Percentiles rank a stretch among this genome's conserved stretches.
phyloP scores from a whole-genome alignment of 192 early-diverging fungal species.

The Linnemannia hyalina region DNA sequence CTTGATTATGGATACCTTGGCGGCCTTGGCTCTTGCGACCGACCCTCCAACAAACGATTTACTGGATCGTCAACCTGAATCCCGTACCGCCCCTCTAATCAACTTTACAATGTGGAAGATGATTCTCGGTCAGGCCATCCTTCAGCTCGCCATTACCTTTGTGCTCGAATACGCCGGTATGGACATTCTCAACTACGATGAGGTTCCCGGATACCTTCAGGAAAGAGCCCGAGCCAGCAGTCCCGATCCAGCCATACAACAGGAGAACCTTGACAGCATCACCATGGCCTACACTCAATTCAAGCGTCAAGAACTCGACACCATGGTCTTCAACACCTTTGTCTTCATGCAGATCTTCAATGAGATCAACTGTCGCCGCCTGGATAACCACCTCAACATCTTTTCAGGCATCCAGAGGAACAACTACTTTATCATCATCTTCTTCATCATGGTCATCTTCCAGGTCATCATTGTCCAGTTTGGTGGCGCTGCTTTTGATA shows the following conservation, averaged over 20 bases:
- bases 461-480: constrained; percentile 94
- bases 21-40: constrained; percentile 96
- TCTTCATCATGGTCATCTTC: constrained; percentile 77
- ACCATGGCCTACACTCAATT: constrained; percentile 21
- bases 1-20: constrained; percentile 99
- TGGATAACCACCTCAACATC: constrained; percentile 87
- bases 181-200: constrained; percentile 69
- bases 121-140: constrained; percentile 92
- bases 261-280: background rate
- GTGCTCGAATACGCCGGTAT: constrained; percentile 75
- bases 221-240: constrained; percentile 1
- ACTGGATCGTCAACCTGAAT: constrained; percentile 88
- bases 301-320: constrained; percentile 65
- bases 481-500: constrained; percentile 89
- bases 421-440: constrained; percentile 84
- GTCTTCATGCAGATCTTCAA: constrained; percentile 93
- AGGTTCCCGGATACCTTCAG: constrained; percentile 18
- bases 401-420: constrained; percentile 86
- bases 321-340: constrained; percentile 94
- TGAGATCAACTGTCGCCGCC: constrained; percentile 78
- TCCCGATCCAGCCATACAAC: background rate
- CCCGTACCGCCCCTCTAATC: constrained; percentile 86
- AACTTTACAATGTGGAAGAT: constrained; percentile 95
- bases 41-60: constrained; percentile 91
- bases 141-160: constrained; percentile 88